These are phyloP conservation scores for Apiospora marii DNA, from an alignment of 2,329 filamentous ascomycete species.

Conservation along the genomic window DNA sequence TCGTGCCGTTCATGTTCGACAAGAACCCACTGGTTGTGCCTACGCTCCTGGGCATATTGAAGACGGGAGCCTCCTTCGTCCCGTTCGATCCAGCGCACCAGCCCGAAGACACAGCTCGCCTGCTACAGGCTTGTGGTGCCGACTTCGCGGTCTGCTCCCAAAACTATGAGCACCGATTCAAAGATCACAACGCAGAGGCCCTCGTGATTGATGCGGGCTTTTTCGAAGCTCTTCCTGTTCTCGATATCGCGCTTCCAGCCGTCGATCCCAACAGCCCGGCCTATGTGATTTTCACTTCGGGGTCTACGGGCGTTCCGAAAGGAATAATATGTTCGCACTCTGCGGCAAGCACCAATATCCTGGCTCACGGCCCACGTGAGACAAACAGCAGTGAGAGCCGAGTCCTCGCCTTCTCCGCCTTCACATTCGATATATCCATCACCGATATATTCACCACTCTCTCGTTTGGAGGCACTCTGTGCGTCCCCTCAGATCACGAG, in stretches of 20 bases:
- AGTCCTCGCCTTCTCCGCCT: conserved; percentile 10
- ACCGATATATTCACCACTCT: conserved; percentile 19
- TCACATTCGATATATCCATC: conserved; percentile 18
- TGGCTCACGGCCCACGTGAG: conserved; percentile 19
- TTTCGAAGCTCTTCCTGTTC: conserved; percentile 15
- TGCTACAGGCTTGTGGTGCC: not conserved
- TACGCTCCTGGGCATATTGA: conserved; percentile 23
- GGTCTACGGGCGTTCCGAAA: conserved; percentile 29
- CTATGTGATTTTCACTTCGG: conserved; percentile 28
- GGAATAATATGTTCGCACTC: conserved; percentile 19
- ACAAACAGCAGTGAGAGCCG: conserved; percentile 11
- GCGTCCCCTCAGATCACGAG: not conserved
- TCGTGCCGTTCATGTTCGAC: conserved; percentile 22
- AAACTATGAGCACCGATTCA: conserved; percentile 19
- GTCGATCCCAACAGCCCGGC: not conserved
- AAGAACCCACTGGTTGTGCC: conserved; percentile 22
- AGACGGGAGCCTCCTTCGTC: conserved; percentile 25
- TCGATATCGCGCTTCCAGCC: not conserved
- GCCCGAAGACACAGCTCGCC: conserved; percentile 9
- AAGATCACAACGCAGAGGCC: not conserved
- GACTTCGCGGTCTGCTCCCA: not conserved
- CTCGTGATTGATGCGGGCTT: conserved; percentile 24
- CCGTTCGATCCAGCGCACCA: conserved; percentile 26
- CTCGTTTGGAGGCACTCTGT: not conserved
- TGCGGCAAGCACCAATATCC: conserved; percentile 4